Conservation (phyloP, 1,284 basidiomycete genomes). For the Sporisorium graminicola region DNA sequence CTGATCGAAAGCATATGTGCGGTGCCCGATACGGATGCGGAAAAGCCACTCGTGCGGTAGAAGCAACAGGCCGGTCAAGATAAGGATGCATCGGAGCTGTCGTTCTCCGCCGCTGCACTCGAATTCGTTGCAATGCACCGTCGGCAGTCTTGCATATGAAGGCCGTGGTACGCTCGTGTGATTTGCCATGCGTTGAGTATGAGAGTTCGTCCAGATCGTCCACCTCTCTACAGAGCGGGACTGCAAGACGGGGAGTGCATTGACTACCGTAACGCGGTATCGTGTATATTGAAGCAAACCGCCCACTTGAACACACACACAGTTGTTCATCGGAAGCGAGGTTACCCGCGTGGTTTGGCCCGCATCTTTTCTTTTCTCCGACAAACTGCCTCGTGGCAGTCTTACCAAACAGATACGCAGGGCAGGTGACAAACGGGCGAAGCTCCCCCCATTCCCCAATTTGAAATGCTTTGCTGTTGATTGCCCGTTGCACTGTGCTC, state of each 20-base stretch:
- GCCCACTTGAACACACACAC: too few species aligned
- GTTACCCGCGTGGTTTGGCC: slow-evolving; percentile 14
- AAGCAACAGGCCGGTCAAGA: background rate
- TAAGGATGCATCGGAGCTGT: background rate
- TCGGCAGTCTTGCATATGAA: background rate
- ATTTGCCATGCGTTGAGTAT: background rate
- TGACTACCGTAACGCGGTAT: too few species aligned
- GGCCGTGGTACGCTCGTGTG: background rate
- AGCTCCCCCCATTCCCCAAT: background rate
- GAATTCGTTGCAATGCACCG: background rate
- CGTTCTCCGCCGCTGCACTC: background rate
- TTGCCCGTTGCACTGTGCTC: background rate
- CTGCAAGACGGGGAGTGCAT: background rate
- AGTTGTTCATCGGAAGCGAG: too few species aligned
- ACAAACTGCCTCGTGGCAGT: background rate
- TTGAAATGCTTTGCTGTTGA: background rate
- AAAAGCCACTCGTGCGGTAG: background rate
- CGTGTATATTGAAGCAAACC: too few species aligned
- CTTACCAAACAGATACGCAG: background rate
- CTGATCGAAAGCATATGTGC: background rate
- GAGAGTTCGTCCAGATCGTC: too few species aligned
- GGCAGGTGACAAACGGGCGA: background rate
- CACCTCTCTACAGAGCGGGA: background rate
- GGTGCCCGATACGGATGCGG: background rate
- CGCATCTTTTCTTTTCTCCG: background rate